Evolutionary conservation across 805 yeast species (phyloP).

Genomic region (Ascoidea tarda): DNA sequence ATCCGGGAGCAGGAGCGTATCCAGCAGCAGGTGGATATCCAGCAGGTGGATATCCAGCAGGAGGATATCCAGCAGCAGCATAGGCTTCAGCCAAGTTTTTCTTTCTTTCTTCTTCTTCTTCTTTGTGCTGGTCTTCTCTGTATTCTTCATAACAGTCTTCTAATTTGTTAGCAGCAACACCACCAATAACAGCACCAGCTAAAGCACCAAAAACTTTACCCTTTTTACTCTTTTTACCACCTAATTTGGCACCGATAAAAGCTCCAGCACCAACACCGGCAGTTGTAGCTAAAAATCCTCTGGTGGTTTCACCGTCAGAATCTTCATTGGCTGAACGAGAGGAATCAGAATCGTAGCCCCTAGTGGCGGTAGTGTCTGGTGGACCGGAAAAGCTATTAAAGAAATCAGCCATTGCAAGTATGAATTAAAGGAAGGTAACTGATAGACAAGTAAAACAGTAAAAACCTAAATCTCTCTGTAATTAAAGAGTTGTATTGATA

Average conservation of each 20-base stretch:
- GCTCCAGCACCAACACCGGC: conserved; percentile 43
- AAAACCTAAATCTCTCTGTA: no score
- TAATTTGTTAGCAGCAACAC: conserved; percentile 35
- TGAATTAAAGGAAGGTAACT: no score
- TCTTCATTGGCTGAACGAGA: conserved; percentile 3
- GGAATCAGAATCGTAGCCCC: background rate
- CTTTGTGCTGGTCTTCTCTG: background rate
- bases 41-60: no score
- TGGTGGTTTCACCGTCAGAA: conserved; percentile 16
- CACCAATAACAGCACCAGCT: conserved; percentile 43
- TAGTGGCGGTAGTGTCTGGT: no score
- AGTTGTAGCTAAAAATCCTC: conserved; percentile 29
- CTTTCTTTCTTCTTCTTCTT: background rate
- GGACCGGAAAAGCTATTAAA: no score
- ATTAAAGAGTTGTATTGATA: no score
- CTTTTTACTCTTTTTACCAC: conserved; percentile 14
- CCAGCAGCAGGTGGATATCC: no score
- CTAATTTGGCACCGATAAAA: conserved; percentile 30
- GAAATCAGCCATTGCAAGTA: no score
- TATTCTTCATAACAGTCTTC: conserved; percentile 17
- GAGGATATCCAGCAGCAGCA: no score
- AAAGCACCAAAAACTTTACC: conserved; percentile 30
- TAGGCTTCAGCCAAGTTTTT: no score
- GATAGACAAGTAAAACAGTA: no score
- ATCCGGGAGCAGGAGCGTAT: no score